These are phyloP conservation scores for Cymodocea nodosa DNA, from an alignment of 116 monocot species.

Conservation along the genomic window DNA sequence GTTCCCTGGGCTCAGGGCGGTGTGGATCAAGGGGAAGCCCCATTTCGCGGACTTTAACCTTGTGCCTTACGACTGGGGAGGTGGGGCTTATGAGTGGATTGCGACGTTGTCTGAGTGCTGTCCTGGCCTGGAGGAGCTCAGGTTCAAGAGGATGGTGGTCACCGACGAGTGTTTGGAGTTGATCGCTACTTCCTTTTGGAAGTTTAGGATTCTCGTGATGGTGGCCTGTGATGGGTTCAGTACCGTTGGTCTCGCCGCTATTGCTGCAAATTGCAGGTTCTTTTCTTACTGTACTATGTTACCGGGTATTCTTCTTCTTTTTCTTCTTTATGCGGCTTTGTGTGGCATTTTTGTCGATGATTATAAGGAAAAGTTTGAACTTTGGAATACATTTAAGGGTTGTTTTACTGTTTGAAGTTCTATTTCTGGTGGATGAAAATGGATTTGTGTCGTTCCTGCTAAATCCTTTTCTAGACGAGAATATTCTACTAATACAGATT, in stretches of 20 bases:
- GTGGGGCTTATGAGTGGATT: constrained; percentile 52
- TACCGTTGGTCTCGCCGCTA: constrained; percentile 45
- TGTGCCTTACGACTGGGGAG: constrained; percentile 65
- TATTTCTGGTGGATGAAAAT: too few species aligned
- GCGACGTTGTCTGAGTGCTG: constrained; percentile 42
- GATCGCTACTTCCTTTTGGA: constrained; percentile 35
- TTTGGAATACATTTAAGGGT: too few species aligned
- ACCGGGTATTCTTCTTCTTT: background rate
- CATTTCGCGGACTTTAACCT: constrained; percentile 83
- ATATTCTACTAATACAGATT: too few species aligned
- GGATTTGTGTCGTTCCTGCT: too few species aligned
- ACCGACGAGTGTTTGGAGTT: constrained; percentile 60
- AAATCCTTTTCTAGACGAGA: too few species aligned
- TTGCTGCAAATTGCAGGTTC: constrained; percentile 61
- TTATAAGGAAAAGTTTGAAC: too few species aligned
- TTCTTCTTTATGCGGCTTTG: background rate
- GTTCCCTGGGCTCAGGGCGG: constrained; percentile 35
- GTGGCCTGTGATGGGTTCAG: constrained; percentile 58
- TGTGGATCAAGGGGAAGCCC: constrained; percentile 65
- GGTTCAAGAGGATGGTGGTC: constrained; percentile 69
- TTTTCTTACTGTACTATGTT: background rate
- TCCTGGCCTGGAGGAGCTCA: constrained; percentile 52
- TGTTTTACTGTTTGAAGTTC: too few species aligned
- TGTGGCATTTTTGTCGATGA: background rate
- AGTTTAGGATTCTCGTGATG: constrained; percentile 33